Conservation (phyloP, 2,329 filamentous ascomycete species). For the Pseudogymnoascus sp. region DNA sequence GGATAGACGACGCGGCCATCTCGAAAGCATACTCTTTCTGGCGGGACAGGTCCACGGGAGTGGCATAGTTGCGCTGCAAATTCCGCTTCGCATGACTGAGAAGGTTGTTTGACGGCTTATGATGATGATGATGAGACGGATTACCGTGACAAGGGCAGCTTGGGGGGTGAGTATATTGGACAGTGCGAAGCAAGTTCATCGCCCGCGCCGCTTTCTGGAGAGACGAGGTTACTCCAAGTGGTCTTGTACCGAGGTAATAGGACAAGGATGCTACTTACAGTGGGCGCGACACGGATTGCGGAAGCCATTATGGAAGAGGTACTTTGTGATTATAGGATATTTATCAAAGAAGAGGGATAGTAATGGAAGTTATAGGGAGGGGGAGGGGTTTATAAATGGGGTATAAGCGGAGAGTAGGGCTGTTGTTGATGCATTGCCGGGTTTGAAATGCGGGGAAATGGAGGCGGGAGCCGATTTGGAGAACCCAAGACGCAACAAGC, state of each 20-base stretch:
- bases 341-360: neutral
- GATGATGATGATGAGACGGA: constrained; percentile 63
- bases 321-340: neutral
- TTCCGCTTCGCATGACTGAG: constrained; percentile 39
- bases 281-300: constrained; percentile 5
- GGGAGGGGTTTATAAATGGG: constrained; percentile 9
- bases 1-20: constrained; percentile 91
- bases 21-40: constrained; percentile 98
- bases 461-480: neutral
- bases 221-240: constrained; percentile 13
- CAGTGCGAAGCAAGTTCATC: constrained; percentile 68
- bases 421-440: neutral
- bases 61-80: constrained; percentile 52
- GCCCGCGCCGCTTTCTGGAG: constrained; percentile 51
- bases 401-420: neutral
- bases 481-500: neutral
- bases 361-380: neutral
- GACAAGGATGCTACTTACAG: constrained; percentile 7
- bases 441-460: constrained; percentile 5
- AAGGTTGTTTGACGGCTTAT: constrained; percentile 32
- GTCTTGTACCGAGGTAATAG: neutral
- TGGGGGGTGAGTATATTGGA: constrained; percentile 82
- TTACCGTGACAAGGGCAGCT: constrained; percentile 90
- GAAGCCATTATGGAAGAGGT: neutral
- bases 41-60: constrained; percentile 59